Percentiles rank a stretch among this genome's conserved stretches.
Evolutionary conservation across 139 green algal species (phyloP).

Genomic region (Picochlorum sp.): DNA sequence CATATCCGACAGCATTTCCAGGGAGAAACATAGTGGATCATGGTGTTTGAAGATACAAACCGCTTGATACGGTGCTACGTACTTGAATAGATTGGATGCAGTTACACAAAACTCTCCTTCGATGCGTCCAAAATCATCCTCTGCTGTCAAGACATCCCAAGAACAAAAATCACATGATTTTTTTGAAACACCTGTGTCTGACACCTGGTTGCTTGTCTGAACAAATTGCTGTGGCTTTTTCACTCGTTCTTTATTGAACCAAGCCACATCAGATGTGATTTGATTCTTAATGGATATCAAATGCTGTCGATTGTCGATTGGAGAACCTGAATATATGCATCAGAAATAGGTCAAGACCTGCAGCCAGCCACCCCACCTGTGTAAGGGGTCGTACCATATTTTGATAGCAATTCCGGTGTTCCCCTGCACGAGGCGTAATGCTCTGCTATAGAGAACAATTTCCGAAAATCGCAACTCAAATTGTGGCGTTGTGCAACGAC

Average conservation of each 20-base stretch:
- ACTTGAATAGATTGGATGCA: constrained; percentile 83
- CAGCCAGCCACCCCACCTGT: background rate
- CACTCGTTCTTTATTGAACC: constrained; percentile 60
- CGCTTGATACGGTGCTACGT: constrained; percentile 58
- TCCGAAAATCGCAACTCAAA: background rate
- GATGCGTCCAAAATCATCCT: constrained; percentile 45
- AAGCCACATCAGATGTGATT: constrained; percentile 30
- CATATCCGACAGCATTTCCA: constrained; percentile 45
- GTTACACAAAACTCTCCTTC: constrained; percentile 52
- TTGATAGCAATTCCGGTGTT: background rate
- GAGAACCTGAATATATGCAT: constrained; percentile 22
- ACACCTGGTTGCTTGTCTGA: background rate
- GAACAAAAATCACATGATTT: constrained; percentile 71
- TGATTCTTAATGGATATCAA: constrained; percentile 57
- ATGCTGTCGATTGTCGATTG: constrained; percentile 45
- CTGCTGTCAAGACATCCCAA: constrained; percentile 50
- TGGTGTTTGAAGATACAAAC: constrained; percentile 76
- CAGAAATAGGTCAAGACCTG: background rate
- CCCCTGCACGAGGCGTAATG: background rate
- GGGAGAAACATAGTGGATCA: constrained; percentile 59
- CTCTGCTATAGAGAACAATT: background rate
- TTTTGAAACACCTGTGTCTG: background rate
- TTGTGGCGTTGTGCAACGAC: background rate
- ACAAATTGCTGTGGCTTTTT: constrained; percentile 66
- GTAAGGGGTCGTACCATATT: background rate